Evolutionary conservation across 495 filamentous ascomycete genomes (phyloP).

Genomic region (Hypoxylon rickii): DNA sequence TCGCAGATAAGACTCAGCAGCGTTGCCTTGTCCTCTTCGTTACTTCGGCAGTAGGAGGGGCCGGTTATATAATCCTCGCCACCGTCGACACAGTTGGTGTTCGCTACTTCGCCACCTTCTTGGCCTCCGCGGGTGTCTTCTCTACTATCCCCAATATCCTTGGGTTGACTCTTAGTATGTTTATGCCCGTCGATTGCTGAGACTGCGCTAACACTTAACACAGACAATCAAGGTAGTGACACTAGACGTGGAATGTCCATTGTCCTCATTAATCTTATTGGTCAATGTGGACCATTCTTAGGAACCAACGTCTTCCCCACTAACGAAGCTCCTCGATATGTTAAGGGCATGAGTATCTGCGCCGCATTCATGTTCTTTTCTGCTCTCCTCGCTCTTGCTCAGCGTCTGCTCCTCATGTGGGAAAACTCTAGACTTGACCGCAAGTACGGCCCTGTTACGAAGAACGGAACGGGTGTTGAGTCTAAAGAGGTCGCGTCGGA

Average conservation of each 20-base stretch:
- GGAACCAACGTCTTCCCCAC: slow-evolving; percentile 69
- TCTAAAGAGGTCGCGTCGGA: slow-evolving; percentile 31
- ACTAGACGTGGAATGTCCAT: slow-evolving; percentile 67
- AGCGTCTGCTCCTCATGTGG: slow-evolving; percentile 61
- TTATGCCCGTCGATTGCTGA: background rate
- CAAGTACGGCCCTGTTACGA: slow-evolving; percentile 21
- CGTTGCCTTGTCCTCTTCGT: slow-evolving; percentile 66
- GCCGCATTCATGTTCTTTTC: slow-evolving; percentile 70
- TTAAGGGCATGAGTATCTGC: slow-evolving; percentile 65
- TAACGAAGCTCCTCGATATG: slow-evolving; percentile 58
- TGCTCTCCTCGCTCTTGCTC: slow-evolving; percentile 54
- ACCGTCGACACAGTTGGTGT: slow-evolving; percentile 58
- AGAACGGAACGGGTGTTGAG: background rate
- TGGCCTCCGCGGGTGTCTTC: slow-evolving; percentile 68
- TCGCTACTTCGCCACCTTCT: slow-evolving; percentile 67
- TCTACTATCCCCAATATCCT: slow-evolving; percentile 67
- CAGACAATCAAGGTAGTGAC: slow-evolving; percentile 67
- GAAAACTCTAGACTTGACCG: slow-evolving; percentile 56
- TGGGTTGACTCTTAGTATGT: slow-evolving; percentile 62
- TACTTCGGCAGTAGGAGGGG: slow-evolving; percentile 63
- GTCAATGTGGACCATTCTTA: slow-evolving; percentile 69
- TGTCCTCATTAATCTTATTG: slow-evolving; percentile 66
- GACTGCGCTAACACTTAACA: background rate
- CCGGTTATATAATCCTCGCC: slow-evolving; percentile 75
- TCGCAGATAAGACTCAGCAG: slow-evolving; percentile 74